Base-by-base conservation (phyloP, 805 yeast genomes). In the Wickerhamiella kurtzmanii region DNA sequence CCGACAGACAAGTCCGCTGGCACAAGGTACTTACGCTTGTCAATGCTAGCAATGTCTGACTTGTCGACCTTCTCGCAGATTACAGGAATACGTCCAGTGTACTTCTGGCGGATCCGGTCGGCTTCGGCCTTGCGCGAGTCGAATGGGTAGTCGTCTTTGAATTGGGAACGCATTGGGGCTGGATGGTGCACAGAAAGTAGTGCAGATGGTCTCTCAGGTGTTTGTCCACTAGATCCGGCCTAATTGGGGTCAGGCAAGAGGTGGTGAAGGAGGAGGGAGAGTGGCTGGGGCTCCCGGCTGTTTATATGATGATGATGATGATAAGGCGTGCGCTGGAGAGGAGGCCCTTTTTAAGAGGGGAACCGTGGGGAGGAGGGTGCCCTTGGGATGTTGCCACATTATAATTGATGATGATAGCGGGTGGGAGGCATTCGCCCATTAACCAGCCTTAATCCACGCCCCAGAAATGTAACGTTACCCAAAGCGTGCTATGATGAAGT, bases 1-100 rank as follows among this genome's bases (percentile, higher is more conserved):
- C 98, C 98, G 50, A 92, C 95, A 0, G 96, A 86, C 58, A 92
- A 75, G 63, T 92, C 98, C 22, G 88, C 80, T 5, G 98, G 98
- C 9, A 92, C 98, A 54, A 92, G 74, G 63, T 92, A 92, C 70
- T 92, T 92, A 66, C 95, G 82, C 74, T 92, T 92, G 66, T 92
- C 99, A 61, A 92, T 88, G 56, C 87, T 92, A 42, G 94, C 94
- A 53, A 92, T 83, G 62, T 92, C 96, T 35, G 94, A 81, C 68
- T 89, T 89, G 67, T 88, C 97, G 37, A 88, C 96, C 68, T 88
- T 82, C 69, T 92, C 98, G 65, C 98, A 92, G 60, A 92, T 89
- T 22, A 82, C 96, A 2, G 99, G 98, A 51, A 92, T 86, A 56
- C 98, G 76, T 64, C 92, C 95, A 48, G 75, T 73, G 69, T 88